These are phyloP conservation scores for Halteria grandinella DNA, from an alignment of 73 alveolate genomes.

Conservation along the genomic window DNA sequence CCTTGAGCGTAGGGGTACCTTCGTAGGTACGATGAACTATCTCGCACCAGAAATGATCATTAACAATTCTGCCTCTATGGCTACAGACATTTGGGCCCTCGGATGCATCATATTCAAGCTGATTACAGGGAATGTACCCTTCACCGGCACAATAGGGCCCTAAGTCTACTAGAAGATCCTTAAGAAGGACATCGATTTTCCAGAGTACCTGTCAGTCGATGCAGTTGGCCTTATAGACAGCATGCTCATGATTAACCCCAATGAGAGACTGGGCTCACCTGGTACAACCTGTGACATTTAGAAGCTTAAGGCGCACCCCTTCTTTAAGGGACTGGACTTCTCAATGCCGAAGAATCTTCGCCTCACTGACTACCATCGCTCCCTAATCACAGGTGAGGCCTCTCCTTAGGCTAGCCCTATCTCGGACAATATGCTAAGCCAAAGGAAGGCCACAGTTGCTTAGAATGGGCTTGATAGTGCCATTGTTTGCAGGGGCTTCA, in stretches of 20 bases:
- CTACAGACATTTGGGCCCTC: slow-evolving; percentile 45
- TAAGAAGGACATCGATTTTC: slow-evolving; percentile 36
- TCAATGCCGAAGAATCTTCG: slow-evolving; percentile 55
- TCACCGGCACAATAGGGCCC: slow-evolving; percentile 21
- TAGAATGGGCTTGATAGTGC: background rate
- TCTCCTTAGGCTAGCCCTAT: too few relatives aligned
- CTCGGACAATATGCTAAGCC: too few relatives aligned
- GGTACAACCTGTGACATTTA: slow-evolving; percentile 53
- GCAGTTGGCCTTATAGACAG: slow-evolving; percentile 82
- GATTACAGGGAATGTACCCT: slow-evolving; percentile 59
- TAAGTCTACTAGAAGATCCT: slow-evolving; percentile 28
- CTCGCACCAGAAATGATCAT: slow-evolving; percentile 54
- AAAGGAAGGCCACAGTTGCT: too few relatives aligned
- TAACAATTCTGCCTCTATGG: background rate
- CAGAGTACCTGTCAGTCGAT: slow-evolving; percentile 74
- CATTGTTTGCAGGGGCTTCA: slow-evolving; percentile 15
- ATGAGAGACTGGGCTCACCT: slow-evolving; percentile 71
- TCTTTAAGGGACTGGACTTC: slow-evolving; percentile 86
- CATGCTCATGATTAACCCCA: slow-evolving; percentile 72
- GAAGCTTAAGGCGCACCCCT: slow-evolving; percentile 85
- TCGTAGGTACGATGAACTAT: slow-evolving; percentile 53
- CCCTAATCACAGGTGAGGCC: too few relatives aligned
- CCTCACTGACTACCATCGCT: too few relatives aligned
- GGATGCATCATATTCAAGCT: slow-evolving; percentile 53
- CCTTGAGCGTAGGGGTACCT: slow-evolving; percentile 51